These are phyloP conservation scores for Fusarium sp. DNA, from an alignment of 2,329 filamentous ascomycete species.

Conservation along the genomic window DNA sequence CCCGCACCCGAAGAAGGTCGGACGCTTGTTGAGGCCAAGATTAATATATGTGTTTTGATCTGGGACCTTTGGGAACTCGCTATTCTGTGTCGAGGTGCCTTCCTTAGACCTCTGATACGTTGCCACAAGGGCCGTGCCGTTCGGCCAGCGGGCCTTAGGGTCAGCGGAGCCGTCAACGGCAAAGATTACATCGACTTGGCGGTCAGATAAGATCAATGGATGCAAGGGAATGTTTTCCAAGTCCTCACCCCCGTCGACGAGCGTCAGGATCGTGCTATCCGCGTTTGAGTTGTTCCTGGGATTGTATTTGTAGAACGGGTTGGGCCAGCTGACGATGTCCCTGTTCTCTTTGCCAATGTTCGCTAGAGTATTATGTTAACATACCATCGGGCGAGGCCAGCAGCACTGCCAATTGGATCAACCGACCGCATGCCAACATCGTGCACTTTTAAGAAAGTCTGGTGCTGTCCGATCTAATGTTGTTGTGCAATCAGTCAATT, in stretches of 20 bases:
- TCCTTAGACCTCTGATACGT: conserved; percentile 75
- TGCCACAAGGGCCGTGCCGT: conserved; percentile 78
- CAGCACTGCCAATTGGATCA: no score
- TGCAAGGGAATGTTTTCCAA: conserved; percentile 82
- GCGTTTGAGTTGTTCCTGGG: conserved; percentile 67
- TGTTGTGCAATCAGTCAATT: no score
- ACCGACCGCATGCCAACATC: no score
- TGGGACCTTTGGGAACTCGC: conserved; percentile 76
- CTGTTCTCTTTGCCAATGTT: conserved; percentile 67
- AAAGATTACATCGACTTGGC: conserved; percentile 81
- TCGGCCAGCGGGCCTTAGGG: conserved; percentile 75
- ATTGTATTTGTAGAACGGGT: conserved; percentile 78
- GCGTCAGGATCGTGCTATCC: conserved; percentile 63
- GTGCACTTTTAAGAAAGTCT: no score
- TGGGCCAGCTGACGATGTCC: conserved; percentile 81
- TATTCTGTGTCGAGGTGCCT: conserved; percentile 66
- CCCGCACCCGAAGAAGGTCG: conserved; percentile 85
- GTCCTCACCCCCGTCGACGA: conserved; percentile 84
- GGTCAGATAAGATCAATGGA: conserved; percentile 77
- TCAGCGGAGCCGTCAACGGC: conserved; percentile 83
- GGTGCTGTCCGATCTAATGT: no score
- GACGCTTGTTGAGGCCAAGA: conserved; percentile 75
- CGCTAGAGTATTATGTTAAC: conserved; percentile 58
- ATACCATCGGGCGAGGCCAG: no score
- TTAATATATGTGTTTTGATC: conserved; percentile 83